phyloP scores from a whole-genome alignment of 331 rosid genomes.

The Quercus tomentella region DNA sequence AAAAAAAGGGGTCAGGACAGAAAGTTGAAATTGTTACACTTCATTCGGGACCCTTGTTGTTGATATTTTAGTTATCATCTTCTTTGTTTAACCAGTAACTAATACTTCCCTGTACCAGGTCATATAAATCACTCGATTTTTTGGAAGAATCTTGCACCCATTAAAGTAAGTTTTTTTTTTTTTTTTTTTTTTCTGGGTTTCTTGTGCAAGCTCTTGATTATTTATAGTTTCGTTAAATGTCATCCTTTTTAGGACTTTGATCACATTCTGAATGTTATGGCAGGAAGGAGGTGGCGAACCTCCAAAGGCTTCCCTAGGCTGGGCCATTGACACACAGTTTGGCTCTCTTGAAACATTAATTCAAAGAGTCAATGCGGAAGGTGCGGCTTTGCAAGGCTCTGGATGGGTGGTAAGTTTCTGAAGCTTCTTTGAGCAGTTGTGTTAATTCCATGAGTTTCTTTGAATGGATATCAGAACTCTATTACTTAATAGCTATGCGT shows the following conservation, averaged over 20 bases:
- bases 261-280: background rate
- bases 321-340: conserved; percentile 22
- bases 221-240: background rate
- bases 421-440: background rate
- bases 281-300: conserved; percentile 37
- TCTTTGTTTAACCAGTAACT: background rate
- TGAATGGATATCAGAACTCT: background rate
- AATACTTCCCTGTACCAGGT: conserved; percentile 6
- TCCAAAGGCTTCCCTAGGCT: conserved; percentile 17
- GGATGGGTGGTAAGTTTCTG: conserved; percentile 37
- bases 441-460: background rate
- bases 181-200: background rate
- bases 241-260: background rate
- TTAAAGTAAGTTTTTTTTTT: conserved; percentile 4
- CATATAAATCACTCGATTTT: conserved; percentile 42
- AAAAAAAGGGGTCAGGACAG: background rate
- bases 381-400: conserved; percentile 37
- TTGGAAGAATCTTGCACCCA: conserved; percentile 38
- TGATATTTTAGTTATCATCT: background rate
- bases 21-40: background rate
- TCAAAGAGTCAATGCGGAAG: conserved; percentile 24
- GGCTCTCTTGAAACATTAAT: conserved; percentile 27
- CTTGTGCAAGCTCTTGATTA: background rate
- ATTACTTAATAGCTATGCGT: background rate
- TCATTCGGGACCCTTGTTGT: background rate